A percentile compares a stretch with the other conserved stretches of the same genome.
These are phyloP conservation scores for Nakazawaea pomicola DNA, from an alignment of 805 yeast species.

Conservation along the genomic window DNA sequence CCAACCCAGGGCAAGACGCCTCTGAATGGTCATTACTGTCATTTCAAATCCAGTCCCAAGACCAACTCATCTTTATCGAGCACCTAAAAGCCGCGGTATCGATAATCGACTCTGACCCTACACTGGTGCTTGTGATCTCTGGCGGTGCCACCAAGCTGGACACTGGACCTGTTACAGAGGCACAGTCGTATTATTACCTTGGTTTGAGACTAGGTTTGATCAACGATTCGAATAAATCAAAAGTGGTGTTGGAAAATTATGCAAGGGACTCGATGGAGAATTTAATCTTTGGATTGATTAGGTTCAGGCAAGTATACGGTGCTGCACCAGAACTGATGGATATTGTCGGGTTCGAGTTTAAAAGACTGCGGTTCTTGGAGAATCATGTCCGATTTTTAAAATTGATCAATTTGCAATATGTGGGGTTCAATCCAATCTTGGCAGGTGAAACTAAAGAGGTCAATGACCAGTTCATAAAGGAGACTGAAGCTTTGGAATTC, in stretches of 20 bases:
- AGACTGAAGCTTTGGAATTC: slow-evolving; percentile 43
- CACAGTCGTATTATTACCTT: slow-evolving; percentile 48
- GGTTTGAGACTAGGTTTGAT: slow-evolving; percentile 30
- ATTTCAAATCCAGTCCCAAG: slow-evolving; percentile 66
- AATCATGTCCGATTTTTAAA: slow-evolving; percentile 51
- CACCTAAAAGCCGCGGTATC: slow-evolving; percentile 49
- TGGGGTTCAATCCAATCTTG: slow-evolving; percentile 50
- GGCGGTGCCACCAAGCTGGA: slow-evolving; percentile 64
- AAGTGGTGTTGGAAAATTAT: slow-evolving; percentile 56
- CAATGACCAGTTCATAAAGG: slow-evolving; percentile 36
- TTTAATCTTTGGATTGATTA: slow-evolving; percentile 52
- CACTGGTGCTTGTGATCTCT: slow-evolving; percentile 36
- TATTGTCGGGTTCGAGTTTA: slow-evolving; percentile 73
- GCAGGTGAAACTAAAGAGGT: slow-evolving; percentile 20
- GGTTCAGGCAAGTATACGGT: slow-evolving; percentile 42
- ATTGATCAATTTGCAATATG: slow-evolving; percentile 39
- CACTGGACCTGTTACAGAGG: slow-evolving; percentile 56
- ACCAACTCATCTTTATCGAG: slow-evolving; percentile 58
- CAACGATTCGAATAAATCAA: slow-evolving; percentile 4
- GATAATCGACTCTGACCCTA: slow-evolving; percentile 25
- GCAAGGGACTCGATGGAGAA: slow-evolving; percentile 83
- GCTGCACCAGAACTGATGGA: slow-evolving; percentile 47
- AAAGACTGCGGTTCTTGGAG: slow-evolving; percentile 51
- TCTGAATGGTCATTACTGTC: slow-evolving; percentile 64
- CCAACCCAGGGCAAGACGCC: slow-evolving; percentile 38